Conservation (phyloP, 2,329 filamentous ascomycete genomes). For the Aureobasidium namibiae region DNA sequence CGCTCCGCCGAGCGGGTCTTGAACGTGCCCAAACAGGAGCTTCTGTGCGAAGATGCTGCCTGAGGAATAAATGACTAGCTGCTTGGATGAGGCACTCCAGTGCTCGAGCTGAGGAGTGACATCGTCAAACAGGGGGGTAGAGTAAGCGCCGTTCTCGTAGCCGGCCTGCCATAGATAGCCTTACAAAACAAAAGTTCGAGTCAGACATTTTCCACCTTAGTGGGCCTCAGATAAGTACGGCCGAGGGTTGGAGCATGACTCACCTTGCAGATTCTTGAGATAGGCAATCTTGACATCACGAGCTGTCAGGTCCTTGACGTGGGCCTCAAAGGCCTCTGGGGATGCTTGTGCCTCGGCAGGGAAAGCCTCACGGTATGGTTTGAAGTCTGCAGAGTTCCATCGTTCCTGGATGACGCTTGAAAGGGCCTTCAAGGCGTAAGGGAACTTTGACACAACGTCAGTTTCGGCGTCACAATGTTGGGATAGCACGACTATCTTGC, state of each 20-base stretch:
- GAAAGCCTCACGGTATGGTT: slow-evolving; percentile 62
- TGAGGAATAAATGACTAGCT: slow-evolving; percentile 69
- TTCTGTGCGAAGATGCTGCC: slow-evolving; percentile 76
- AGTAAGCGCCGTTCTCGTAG: slow-evolving; percentile 61
- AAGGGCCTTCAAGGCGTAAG: slow-evolving; percentile 63
- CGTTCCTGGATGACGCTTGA: slow-evolving; percentile 54
- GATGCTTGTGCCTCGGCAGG: slow-evolving; percentile 54
- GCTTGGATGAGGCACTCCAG: slow-evolving; percentile 51
- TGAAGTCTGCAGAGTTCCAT: slow-evolving; percentile 60
- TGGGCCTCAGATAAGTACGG: slow-evolving; percentile 5
- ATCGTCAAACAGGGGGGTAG: slow-evolving; percentile 66
- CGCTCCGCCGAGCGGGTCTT: slow-evolving; percentile 13
- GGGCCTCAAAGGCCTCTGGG: slow-evolving; percentile 52
- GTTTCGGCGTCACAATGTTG: neutral
- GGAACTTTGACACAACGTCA: slow-evolving; percentile 50
- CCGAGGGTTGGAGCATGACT: slow-evolving; percentile 28
- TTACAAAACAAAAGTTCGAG: slow-evolving; percentile 9
- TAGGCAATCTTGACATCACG: slow-evolving; percentile 69
- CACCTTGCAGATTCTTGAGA: slow-evolving; percentile 66
- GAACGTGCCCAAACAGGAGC: slow-evolving; percentile 60
- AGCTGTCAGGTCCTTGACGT: slow-evolving; percentile 62
- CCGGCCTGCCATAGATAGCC: slow-evolving; percentile 68
- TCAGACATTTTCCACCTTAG: neutral
- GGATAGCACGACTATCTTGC: neutral
- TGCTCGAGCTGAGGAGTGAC: slow-evolving; percentile 54